Base-by-base conservation (phyloP, 768 basidiomycete genomes). In the Termitomyces sp. region DNA sequence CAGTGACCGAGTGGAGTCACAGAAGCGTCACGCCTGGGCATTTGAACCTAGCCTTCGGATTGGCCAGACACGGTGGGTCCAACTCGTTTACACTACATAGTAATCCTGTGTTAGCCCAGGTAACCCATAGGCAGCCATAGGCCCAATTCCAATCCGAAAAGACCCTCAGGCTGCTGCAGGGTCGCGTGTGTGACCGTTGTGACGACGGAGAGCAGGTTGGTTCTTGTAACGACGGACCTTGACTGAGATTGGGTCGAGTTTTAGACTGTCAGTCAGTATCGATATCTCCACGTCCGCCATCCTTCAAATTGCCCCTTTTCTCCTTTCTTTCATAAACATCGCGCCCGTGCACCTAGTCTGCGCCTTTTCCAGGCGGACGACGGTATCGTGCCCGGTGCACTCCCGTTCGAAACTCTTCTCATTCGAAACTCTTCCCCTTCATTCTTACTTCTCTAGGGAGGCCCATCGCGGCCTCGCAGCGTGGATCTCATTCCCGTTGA, bases 141-240 rank as follows among this genome's bases (percentile, higher is more conserved):
- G n/a, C n/a, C n/a, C n/a, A n/a, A n/a, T n/a, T n/a, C n/a, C n/a
- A n/a, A n/a, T n/a, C n/a, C n/a, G n/a, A n/a, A n/a, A n/a, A n/a
- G n/a, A n/a, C n/a, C n/a, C n/a, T n/a, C n/a, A 18, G 14, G 10
- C 14, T 24, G 32, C 43, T 48, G 55, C 43, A 56, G 56, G 62
- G 54, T 57, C 50, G 59, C 58, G 50, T 45, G 57, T 65, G 63
- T 65, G 65, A 67, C 65, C 63, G 24, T 18, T 60, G 64, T 65
- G 64, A 65, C 64, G 60, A 57, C 55, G 56, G 51, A 53, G 64
- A 37, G 40, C n/a, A 9, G 2, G 44, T 49, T 48, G 39, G 37
- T 45, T 36, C 58, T 53, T 52, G 55, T 57, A 60, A 56, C 59
- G 58, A 65, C 62, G 60, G 59, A 62, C 43, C 60, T 61, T 61